phyloP scores from a whole-genome alignment of 2,329 filamentous ascomycete genomes.

The Calonectria leucothoes region DNA sequence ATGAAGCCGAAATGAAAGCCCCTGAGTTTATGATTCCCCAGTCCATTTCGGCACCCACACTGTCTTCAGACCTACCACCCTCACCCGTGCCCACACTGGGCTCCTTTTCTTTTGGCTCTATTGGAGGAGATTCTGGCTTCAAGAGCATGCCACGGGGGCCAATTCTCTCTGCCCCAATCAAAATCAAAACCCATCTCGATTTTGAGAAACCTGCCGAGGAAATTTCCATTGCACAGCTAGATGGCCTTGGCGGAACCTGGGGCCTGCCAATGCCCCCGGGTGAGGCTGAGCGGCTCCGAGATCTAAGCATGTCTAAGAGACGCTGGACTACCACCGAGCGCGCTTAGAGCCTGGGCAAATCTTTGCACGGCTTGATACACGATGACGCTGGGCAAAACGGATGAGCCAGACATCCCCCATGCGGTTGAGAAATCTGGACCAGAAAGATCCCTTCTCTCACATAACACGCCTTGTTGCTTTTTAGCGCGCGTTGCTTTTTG shows the following conservation, averaged over 20 bases:
- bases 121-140: constrained; percentile 26
- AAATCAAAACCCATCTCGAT: constrained; percentile 47
- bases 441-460: constrained; percentile 23
- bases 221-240: constrained; percentile 48
- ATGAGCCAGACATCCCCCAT: constrained; percentile 22
- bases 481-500: constrained; percentile 39
- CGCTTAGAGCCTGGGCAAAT: constrained; percentile 25
- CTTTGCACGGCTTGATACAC: constrained; percentile 5
- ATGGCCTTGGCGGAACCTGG: constrained; percentile 57
- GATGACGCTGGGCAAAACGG: constrained; percentile 12
- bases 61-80: constrained; percentile 36
- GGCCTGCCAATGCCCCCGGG: constrained; percentile 56
- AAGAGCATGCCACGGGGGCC: constrained; percentile 40
- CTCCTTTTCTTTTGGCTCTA: constrained; percentile 34
- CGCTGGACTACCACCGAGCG: constrained; percentile 68
- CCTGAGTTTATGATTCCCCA: constrained; percentile 34
- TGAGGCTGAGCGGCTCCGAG: constrained; percentile 58
- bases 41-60: constrained; percentile 29
- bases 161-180: constrained; percentile 50
- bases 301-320: constrained; percentile 60
- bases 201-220: constrained; percentile 47
- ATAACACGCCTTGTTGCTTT: constrained; percentile 23
- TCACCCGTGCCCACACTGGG: constrained; percentile 33
- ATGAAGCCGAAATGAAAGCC: constrained; percentile 24
- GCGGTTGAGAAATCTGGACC: constrained; percentile 12